Percentiles rank a stretch among this genome's conserved stretches.
phyloP scores from a whole-genome alignment of 345 rosid species.

The Eucalyptus pauciflora region DNA sequence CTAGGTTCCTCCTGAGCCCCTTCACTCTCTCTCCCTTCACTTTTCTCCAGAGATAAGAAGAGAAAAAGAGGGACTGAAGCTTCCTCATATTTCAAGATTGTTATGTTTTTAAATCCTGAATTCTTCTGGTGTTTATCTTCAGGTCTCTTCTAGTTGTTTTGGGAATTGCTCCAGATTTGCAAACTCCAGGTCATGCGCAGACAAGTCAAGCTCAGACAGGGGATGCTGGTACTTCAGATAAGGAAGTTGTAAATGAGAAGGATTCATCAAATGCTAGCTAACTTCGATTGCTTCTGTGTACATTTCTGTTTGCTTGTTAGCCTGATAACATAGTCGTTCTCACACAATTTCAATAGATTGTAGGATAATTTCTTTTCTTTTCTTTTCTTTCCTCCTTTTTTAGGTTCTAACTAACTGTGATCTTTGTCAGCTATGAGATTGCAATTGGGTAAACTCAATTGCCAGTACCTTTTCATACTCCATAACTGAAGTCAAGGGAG shows the following conservation, averaged over 20 bases:
- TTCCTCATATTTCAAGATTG: not conserved
- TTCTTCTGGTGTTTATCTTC: not conserved
- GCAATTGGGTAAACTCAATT: not conserved
- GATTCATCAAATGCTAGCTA: conserved; percentile 29
- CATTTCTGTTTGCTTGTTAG: not conserved
- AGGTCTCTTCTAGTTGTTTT: conserved; percentile 72
- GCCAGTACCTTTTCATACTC: not conserved
- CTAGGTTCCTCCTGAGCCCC: conserved; percentile 33
- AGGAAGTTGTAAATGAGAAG: conserved; percentile 19
- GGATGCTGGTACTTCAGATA: conserved; percentile 46
- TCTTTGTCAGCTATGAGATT: not conserved
- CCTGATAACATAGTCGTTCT: not conserved
- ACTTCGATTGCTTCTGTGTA: not conserved
- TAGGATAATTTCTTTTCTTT: not conserved
- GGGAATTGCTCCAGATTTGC: conserved; percentile 67
- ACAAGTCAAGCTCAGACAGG: conserved; percentile 42
- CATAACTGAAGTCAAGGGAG: not conserved
- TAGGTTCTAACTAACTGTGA: not conserved
- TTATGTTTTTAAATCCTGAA: not conserved
- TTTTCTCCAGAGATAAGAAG: not conserved
- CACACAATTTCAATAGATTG: not conserved
- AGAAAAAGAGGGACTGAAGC: not conserved
- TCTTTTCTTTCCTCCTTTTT: not conserved
- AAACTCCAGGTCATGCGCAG: conserved; percentile 39
- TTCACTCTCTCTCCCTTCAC: not conserved